Conservation (phyloP, 2,329 filamentous ascomycete genomes). For the Sporothrix globosa region DNA sequence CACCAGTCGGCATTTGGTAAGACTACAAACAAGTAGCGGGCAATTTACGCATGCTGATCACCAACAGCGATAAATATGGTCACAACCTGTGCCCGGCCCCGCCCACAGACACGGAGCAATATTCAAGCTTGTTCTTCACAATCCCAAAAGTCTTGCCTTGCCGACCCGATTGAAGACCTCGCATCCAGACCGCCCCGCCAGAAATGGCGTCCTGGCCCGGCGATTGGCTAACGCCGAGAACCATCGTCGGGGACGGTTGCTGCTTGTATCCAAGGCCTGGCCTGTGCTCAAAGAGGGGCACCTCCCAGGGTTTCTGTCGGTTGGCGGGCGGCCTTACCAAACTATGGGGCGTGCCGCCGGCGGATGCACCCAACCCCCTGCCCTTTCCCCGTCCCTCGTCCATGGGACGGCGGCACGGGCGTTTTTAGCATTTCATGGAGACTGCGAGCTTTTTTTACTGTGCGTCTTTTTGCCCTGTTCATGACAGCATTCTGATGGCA, state of each 20-base stretch:
- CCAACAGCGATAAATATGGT: background rate
- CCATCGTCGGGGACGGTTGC: background rate
- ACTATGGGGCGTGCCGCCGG: conserved; percentile 13
- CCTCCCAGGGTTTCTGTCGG: background rate
- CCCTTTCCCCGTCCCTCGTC: background rate
- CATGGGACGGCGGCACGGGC: conserved; percentile 19
- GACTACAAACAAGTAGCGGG: background rate
- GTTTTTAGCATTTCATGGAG: conserved; percentile 1
- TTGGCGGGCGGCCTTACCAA: background rate
- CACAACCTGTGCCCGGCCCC: background rate
- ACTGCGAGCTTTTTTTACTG: background rate
- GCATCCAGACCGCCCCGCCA: background rate
- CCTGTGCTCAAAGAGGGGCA: background rate
- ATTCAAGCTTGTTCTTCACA: conserved; percentile 1
- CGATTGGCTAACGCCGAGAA: background rate
- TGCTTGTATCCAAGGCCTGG: conserved; percentile 14
- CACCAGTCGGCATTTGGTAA: background rate
- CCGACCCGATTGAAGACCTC: background rate
- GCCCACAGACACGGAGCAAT: background rate
- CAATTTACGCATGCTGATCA: background rate
- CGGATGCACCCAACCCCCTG: background rate
- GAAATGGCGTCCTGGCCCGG: background rate
- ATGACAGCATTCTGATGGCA: conserved; percentile 27
- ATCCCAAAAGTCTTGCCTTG: background rate
- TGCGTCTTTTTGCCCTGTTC: background rate